Evolutionary conservation across 306 rosid species (phyloP).

Genomic region (Prunus davidiana): DNA sequence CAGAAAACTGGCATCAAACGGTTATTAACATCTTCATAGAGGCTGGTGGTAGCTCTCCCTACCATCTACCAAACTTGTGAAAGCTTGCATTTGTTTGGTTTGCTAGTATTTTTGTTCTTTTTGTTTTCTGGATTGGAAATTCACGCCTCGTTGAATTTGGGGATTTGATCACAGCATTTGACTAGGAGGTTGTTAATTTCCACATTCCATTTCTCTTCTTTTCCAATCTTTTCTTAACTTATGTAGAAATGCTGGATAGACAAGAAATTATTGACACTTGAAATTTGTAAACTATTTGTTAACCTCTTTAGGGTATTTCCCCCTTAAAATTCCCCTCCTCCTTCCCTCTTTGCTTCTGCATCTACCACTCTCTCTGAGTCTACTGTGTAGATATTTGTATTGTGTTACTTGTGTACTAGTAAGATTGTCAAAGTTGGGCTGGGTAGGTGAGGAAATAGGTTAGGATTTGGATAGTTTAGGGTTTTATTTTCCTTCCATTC

Average conservation of each 20-base stretch:
- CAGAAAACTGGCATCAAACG: constrained; percentile 71
- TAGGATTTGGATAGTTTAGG: no score
- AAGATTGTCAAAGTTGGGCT: no score
- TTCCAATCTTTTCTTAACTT: background rate
- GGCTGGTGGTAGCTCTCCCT: constrained; percentile 21
- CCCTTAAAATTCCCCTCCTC: background rate
- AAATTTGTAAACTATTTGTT: constrained; percentile 9
- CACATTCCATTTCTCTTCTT: background rate
- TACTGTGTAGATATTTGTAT: no score
- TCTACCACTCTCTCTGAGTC: no score
- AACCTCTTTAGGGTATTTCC: background rate
- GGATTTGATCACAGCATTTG: constrained; percentile 31
- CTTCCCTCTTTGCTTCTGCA: no score
- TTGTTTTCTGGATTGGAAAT: constrained; percentile 31
- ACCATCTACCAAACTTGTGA: constrained; percentile 24
- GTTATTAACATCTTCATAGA: constrained; percentile 50
- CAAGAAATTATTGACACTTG: background rate
- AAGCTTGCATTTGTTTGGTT: constrained; percentile 33
- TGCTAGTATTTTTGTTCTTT: constrained; percentile 23
- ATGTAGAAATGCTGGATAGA: constrained; percentile 9
- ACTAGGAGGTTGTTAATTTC: constrained; percentile 28
- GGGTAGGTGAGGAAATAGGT: no score
- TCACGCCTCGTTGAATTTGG: constrained; percentile 28
- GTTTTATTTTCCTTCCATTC: no score
- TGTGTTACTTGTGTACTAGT: no score